These are phyloP conservation scores for Phialocephala subalpina DNA, from an alignment of 2,329 filamentous ascomycete species.

Conservation along the genomic window DNA sequence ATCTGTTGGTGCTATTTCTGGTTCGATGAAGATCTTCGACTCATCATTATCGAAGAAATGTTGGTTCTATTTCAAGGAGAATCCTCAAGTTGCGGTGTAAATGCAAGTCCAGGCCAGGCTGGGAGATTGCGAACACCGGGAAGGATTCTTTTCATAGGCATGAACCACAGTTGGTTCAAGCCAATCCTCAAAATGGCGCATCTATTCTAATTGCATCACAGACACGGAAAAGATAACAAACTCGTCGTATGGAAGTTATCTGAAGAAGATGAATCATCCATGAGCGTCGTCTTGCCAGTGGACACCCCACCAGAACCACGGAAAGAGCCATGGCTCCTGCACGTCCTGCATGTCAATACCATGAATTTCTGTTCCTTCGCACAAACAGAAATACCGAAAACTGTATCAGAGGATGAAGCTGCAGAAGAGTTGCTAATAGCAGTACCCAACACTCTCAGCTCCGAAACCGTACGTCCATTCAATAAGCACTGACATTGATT, in stretches of 20 bases:
- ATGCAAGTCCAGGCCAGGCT: too few relatives aligned
- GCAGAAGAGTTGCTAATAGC: slow-evolving; percentile 71
- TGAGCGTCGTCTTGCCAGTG: slow-evolving; percentile 76
- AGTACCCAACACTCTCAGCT: slow-evolving; percentile 79
- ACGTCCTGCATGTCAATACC: slow-evolving; percentile 86
- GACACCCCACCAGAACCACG: slow-evolving; percentile 60
- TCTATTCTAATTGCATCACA: slow-evolving; percentile 48
- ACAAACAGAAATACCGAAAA: slow-evolving; percentile 37
- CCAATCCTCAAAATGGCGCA: background rate
- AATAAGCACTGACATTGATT: too few relatives aligned
- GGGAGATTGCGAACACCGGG: too few relatives aligned
- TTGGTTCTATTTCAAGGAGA: slow-evolving; percentile 10
- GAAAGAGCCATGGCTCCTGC: slow-evolving; percentile 82
- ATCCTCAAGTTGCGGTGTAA: background rate
- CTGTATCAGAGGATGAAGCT: slow-evolving; percentile 30
- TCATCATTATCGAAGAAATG: background rate
- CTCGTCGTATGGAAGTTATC: slow-evolving; percentile 84
- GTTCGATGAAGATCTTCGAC: background rate
- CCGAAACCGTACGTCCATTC: slow-evolving; percentile 66
- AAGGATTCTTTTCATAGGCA: background rate
- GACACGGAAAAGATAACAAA: slow-evolving; percentile 89
- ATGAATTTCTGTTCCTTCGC: slow-evolving; percentile 95
- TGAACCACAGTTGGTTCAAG: background rate
- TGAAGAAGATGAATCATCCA: slow-evolving; percentile 62
- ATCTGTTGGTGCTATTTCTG: slow-evolving; percentile 13